Evolutionary conservation across 2,329 filamentous ascomycete genomes (phyloP).

Genomic region (Corynespora cassiicola): DNA sequence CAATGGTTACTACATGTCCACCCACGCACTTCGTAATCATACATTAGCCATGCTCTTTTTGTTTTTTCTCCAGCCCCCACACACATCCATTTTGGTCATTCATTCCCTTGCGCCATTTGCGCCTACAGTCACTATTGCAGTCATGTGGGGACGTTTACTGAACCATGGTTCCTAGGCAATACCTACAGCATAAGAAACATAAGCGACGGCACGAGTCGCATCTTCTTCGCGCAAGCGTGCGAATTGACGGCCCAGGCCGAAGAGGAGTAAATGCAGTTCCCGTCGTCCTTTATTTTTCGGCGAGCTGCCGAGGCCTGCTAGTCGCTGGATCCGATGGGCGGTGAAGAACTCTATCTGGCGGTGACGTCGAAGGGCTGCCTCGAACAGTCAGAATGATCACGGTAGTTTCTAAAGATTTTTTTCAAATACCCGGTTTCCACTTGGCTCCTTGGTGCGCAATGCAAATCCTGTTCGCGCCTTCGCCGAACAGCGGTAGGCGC

Average conservation of each 20-base stretch:
- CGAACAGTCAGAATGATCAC: too few species aligned
- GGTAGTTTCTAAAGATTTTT: too few species aligned
- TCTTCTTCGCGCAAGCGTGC: constrained; percentile 94
- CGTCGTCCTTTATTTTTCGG: constrained; percentile 1
- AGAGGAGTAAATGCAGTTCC: too few species aligned
- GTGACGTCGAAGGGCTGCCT: constrained; percentile 14
- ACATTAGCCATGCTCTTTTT: neutral
- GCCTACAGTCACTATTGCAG: too few species aligned
- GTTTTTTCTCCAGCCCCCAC: neutral
- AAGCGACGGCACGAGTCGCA: constrained; percentile 71
- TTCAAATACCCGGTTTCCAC: too few species aligned
- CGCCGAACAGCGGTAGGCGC: too few species aligned
- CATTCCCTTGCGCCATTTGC: neutral
- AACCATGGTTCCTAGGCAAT: constrained; percentile 68
- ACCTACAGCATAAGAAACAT: constrained; percentile 91
- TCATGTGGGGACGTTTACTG: constrained; percentile 6
- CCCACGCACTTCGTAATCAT: neutral
- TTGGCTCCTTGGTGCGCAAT: too few species aligned
- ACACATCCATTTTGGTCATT: neutral
- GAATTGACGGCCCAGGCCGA: constrained; percentile 49
- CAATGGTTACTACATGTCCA: constrained; percentile 8
- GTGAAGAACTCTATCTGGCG: constrained; percentile 21
- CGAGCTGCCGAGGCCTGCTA: constrained; percentile 2
- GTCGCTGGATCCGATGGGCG: constrained; percentile 11
- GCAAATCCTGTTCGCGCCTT: too few species aligned